phyloP scores from a whole-genome alignment of 805 yeast genomes.

The Gaillardinia entomophila region DNA sequence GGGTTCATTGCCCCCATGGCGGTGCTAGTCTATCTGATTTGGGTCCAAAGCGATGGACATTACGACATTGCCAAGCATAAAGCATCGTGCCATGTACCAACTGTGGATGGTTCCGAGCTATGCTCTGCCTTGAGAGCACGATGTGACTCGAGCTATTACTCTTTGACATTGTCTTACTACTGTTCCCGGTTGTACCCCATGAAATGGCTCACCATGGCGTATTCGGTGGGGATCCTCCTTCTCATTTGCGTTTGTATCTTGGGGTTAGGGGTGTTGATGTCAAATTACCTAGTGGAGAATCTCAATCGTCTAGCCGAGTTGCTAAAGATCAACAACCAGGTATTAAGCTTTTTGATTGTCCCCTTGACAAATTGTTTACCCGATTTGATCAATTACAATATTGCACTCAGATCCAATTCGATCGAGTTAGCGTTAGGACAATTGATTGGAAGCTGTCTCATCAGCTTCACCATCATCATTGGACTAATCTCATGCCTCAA shows the following conservation, averaged over 20 bases:
- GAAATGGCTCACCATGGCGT: constrained; percentile 1
- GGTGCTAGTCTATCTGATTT: too few relatives aligned
- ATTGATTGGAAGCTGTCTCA: constrained; percentile 27
- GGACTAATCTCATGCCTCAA: constrained; percentile 22
- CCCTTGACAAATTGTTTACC: constrained; percentile 34
- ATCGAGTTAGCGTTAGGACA: constrained; percentile 33
- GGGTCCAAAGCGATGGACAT: too few relatives aligned
- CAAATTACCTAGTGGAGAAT: constrained; percentile 27
- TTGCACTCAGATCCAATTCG: constrained; percentile 20
- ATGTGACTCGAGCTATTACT: too few relatives aligned
- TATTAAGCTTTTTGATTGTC: constrained; percentile 24
- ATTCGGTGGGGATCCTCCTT: constrained; percentile 7
- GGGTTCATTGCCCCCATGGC: too few relatives aligned
- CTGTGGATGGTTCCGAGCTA: too few relatives aligned
- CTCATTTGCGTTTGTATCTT: constrained; percentile 12
- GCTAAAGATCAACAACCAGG: constrained; percentile 19
- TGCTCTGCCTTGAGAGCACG: too few relatives aligned
- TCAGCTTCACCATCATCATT: constrained; percentile 27
- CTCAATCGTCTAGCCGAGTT: constrained; percentile 20
- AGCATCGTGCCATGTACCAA: too few relatives aligned
- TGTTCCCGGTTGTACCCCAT: constrained; percentile 18
- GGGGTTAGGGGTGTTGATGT: constrained; percentile 26
- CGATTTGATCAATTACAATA: constrained; percentile 30
- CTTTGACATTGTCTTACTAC: constrained; percentile 19
- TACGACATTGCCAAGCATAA: constrained; percentile 24